phyloP scores from a whole-genome alignment of 2,329 filamentous ascomycete genomes.

The Paraconiothyrium brasiliense region DNA sequence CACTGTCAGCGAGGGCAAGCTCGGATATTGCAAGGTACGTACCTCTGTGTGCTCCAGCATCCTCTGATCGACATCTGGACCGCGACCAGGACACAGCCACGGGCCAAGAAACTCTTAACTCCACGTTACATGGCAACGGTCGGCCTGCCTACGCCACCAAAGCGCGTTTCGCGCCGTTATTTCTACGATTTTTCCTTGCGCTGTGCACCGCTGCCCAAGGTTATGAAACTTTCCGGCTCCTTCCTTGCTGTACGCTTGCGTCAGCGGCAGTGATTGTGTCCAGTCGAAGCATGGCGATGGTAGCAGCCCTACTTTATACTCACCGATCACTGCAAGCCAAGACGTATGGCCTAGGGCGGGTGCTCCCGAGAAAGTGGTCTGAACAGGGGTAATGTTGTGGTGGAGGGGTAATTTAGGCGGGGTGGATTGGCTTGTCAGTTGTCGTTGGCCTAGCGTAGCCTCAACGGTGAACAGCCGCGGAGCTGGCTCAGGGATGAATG shows the following conservation, averaged over 20 bases:
- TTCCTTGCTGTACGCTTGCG: slow-evolving; percentile 5
- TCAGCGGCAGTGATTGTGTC: slow-evolving; percentile 3
- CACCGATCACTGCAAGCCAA: slow-evolving; percentile 14
- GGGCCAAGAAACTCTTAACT: background rate
- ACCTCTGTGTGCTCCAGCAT: too few species aligned
- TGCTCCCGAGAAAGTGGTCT: slow-evolving; percentile 16
- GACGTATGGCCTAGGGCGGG: slow-evolving; percentile 3
- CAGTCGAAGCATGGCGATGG: slow-evolving; percentile 7
- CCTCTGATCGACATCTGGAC: background rate
- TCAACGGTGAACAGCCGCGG: background rate
- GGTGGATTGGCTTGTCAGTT: background rate
- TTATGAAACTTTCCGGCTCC: background rate
- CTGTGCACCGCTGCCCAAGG: background rate
- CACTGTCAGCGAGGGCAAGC: background rate
- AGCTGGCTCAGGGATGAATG: background rate
- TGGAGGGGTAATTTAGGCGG: slow-evolving; percentile 15
- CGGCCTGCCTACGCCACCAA: background rate
- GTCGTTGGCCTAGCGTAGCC: background rate
- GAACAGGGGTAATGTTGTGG: slow-evolving; percentile 15
- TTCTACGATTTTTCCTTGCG: background rate
- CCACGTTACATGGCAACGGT: background rate
- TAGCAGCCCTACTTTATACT: slow-evolving; percentile 6
- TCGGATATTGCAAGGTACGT: slow-evolving; percentile 1
- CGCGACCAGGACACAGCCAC: background rate
- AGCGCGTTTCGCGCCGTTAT: slow-evolving; percentile 8